Evolutionary conservation across 441 rosid species (phyloP).

Genomic region (Biscutella laevigata): DNA sequence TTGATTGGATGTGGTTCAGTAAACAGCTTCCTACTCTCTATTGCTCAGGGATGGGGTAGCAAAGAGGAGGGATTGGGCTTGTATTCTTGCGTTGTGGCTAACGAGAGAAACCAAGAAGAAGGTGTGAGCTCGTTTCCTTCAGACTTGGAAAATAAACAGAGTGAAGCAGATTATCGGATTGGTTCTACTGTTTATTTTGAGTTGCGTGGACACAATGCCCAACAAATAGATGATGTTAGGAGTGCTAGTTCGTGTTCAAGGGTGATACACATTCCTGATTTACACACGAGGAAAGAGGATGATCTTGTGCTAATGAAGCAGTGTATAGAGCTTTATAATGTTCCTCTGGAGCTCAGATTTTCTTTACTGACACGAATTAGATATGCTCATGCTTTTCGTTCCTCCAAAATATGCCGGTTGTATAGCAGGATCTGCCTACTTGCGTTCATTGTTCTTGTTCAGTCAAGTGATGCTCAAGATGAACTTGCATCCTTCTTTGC

Average conservation of each 20-base stretch:
- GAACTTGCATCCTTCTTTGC: slow-evolving; percentile 87
- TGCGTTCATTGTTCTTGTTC: slow-evolving; percentile 92
- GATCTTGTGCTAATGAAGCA: slow-evolving; percentile 76
- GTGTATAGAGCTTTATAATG: slow-evolving; percentile 69
- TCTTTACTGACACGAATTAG: slow-evolving; percentile 84
- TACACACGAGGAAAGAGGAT: slow-evolving; percentile 82
- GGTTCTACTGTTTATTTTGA: slow-evolving; percentile 95
- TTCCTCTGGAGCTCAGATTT: slow-evolving; percentile 73
- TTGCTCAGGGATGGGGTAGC: slow-evolving; percentile 99
- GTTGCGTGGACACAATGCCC: slow-evolving; percentile 56
- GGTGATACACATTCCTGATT: slow-evolving; percentile 72
- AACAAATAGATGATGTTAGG: slow-evolving; percentile 32
- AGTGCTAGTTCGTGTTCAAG: slow-evolving; percentile 31
- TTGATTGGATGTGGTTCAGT: slow-evolving; percentile 82
- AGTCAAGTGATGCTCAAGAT: slow-evolving; percentile 91
- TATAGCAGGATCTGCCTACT: slow-evolving; percentile 93
- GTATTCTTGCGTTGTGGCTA: slow-evolving; percentile 84
- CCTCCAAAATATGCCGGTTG: slow-evolving; percentile 76
- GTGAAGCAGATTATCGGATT: slow-evolving; percentile 57
- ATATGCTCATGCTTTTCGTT: slow-evolving; percentile 90
- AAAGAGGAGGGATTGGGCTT: slow-evolving; percentile 98
- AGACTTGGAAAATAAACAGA: slow-evolving; percentile 47
- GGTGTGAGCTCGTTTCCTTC: slow-evolving; percentile 84
- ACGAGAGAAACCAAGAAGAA: slow-evolving; percentile 80
- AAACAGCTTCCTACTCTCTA: slow-evolving; percentile 71